A percentile compares a stretch with the other conserved stretches of the same genome.
Conservation (phyloP, 2,329 filamentous ascomycete species). For the Aspergillus pseudotamarii region DNA sequence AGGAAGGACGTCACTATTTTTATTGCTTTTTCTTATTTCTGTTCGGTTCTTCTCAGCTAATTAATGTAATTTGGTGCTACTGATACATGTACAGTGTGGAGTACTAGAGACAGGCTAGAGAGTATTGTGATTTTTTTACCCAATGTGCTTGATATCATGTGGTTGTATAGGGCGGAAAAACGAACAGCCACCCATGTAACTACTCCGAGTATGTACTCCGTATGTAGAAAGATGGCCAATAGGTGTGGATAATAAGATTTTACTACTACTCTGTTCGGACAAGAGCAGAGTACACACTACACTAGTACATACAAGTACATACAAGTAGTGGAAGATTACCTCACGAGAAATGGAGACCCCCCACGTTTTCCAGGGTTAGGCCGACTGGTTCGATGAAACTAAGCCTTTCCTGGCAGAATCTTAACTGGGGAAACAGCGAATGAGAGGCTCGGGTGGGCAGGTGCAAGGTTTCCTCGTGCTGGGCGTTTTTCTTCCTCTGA, state of each 20-base stretch:
- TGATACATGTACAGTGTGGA: background rate
- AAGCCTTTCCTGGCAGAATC: slow-evolving; percentile 1
- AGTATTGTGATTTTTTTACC: background rate
- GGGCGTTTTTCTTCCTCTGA: no score
- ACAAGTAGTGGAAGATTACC: no score
- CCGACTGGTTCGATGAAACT: background rate
- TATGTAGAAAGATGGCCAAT: no score
- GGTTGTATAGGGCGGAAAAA: background rate
- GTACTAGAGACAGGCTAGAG: background rate
- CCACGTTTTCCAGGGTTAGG: background rate
- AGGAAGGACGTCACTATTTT: background rate
- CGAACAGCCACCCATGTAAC: background rate
- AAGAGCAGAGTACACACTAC: no score
- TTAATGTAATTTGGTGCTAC: background rate
- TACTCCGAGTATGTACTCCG: no score
- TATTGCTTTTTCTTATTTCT: background rate
- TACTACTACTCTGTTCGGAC: no score
- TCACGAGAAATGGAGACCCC: background rate
- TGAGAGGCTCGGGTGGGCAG: slow-evolving; percentile 2
- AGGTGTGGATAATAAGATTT: no score
- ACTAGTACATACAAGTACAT: no score
- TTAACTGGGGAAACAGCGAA: background rate
- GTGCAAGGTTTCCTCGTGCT: background rate
- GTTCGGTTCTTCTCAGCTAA: background rate
- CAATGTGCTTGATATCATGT: background rate